Base-by-base conservation (phyloP, 2,329 filamentous ascomycete genomes). In the Pseudocercospora macadamiae region DNA sequence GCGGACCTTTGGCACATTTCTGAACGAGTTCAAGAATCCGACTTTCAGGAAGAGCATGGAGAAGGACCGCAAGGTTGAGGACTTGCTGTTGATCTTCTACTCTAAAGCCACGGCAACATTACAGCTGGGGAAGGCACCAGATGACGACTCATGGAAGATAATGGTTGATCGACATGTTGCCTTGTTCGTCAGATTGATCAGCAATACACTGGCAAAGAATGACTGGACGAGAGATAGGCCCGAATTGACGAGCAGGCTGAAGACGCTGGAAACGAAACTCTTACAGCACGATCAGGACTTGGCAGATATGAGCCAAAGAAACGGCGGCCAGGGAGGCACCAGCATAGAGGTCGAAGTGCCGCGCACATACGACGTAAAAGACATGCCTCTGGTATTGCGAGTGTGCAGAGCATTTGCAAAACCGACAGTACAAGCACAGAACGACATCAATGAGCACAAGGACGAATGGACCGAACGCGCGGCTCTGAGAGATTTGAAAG, bases 151-250 rank as follows among this genome's bases (percentile, higher is more conserved):
- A 54, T 97, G 91, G 90, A 96, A 95, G 77, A 80, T 89, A 59
- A 86, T 97, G 76, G 92, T 96, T 16, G 95, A 99, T 75, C 86
- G 93, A 55, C 95, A 99, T 75, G 88, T 97, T 57, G 95, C 95
- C 51, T 84, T 99, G 60, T 99, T 99, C 73, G 89, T 99, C 64
- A 87, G 95, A 49, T 82, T 99, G 51, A 86, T 96, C 68, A 88
- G 86, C 67, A 86, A 86, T 64, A 90, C 92, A 18, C 78, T 97
- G 64, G 89, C 88, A 68, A 89, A 92, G 65, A 86, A 95, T 66
- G 91, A 93, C 65, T 93, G 91, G 82, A 87, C 90, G 62, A 88
- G 88, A 71, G 91, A 96, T 71, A 86, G 89, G 63, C 89, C 91
- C 4, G 93, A 99, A 73, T 83, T 99, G 57, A 88, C 91, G 73